A percentile compares a stretch with the other conserved stretches of the same genome.
These are phyloP conservation scores for Solanum hybrid DNA, from an alignment of 305 asterid genomes.

Conservation along the genomic window DNA sequence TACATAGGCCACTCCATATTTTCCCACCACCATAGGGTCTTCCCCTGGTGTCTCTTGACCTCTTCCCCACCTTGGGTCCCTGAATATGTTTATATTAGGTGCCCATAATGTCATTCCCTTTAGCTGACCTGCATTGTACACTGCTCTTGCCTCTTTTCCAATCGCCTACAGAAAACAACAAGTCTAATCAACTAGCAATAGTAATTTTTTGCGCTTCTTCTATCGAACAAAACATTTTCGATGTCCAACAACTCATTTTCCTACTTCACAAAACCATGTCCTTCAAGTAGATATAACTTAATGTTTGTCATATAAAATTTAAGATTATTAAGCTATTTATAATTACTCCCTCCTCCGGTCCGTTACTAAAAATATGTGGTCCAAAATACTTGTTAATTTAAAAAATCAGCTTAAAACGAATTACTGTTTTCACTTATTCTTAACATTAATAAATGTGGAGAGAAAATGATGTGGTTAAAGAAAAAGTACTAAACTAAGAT, in stretches of 20 bases:
- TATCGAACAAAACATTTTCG: not conserved
- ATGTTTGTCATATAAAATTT: too few species aligned
- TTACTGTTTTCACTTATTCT: too few species aligned
- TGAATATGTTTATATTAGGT: constrained; percentile 60
- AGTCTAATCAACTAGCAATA: not conserved
- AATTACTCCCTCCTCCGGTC: too few species aligned
- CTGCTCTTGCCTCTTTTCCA: constrained; percentile 62
- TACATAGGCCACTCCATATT: constrained; percentile 59
- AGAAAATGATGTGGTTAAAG: too few species aligned
- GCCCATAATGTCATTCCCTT: constrained; percentile 79
- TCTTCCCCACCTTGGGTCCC: constrained; percentile 91
- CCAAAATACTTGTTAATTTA: too few species aligned
- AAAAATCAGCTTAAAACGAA: too few species aligned
- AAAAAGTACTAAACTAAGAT: too few species aligned
- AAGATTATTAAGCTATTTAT: too few species aligned
- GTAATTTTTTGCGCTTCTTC: too few species aligned
- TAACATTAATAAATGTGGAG: too few species aligned
- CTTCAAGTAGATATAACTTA: too few species aligned
- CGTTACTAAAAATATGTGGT: too few species aligned
- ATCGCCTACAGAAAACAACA: constrained; percentile 31
- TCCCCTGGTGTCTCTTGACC: constrained; percentile 81
- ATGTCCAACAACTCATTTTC: not conserved
- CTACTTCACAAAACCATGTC: not conserved
- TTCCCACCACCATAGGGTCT: constrained; percentile 50
- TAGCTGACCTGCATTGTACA: constrained; percentile 59